Percentiles rank a stretch among this genome's conserved stretches.
Conservation (phyloP, 441 rosid species). For the Gossypium armourianum region DNA sequence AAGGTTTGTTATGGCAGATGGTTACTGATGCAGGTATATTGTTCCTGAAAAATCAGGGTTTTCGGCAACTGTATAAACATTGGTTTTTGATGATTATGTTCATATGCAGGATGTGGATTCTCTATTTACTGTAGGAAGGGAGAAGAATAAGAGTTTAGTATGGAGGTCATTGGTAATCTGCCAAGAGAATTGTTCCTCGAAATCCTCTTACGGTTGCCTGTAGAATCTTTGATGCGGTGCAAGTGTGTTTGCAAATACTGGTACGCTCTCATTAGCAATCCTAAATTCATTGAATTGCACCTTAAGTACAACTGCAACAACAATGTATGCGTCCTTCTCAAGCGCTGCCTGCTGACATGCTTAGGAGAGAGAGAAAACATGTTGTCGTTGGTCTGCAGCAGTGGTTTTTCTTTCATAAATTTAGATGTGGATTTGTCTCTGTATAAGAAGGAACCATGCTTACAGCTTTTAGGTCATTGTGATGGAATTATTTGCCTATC, state of each 20-base stretch:
- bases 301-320: constrained; percentile 11
- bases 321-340: constrained; percentile 14
- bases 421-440: constrained; percentile 11
- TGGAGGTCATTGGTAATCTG: constrained; percentile 12
- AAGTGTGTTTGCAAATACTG: constrained; percentile 11
- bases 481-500: constrained; percentile 11
- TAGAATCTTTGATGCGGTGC: constrained; percentile 12
- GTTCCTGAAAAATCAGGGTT: background rate
- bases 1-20: background rate
- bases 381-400: constrained; percentile 10
- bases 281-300: constrained; percentile 12
- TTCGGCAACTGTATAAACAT: background rate
- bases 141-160: background rate
- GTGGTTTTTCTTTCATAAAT: constrained; percentile 10
- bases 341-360: constrained; percentile 16
- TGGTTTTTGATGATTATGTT: background rate
- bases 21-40: background rate
- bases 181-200: constrained; percentile 11
- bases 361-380: constrained; percentile 9
- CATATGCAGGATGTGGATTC: background rate
- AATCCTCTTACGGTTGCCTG: constrained; percentile 7
- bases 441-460: constrained; percentile 12
- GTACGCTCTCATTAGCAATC: background rate
- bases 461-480: constrained; percentile 12
- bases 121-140: background rate